A percentile compares a stretch with the other conserved stretches of the same genome.
These are phyloP conservation scores for Nakazawaea ishiwadae DNA, from an alignment of 805 yeast species.

Conservation along the genomic window DNA sequence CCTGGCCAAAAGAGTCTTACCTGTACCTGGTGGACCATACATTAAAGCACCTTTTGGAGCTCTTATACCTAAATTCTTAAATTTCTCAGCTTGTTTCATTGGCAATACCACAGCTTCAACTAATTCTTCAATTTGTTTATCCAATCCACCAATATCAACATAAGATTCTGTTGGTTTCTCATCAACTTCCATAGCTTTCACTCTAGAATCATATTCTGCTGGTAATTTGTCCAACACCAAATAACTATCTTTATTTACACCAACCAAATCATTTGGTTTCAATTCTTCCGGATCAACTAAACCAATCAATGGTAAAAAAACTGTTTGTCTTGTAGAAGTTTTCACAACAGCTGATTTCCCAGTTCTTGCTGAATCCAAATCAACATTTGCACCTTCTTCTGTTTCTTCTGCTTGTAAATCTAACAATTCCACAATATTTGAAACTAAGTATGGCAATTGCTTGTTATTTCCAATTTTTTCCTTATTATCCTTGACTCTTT, in stretches of 20 bases:
- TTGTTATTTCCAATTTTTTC: slow-evolving; percentile 94
- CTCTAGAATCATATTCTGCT: slow-evolving; percentile 95
- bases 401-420: slow-evolving; percentile 79
- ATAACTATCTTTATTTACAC: slow-evolving; percentile 96
- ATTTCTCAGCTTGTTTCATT: slow-evolving; percentile 97
- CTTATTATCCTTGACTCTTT: slow-evolving; percentile 90
- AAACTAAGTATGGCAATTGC: slow-evolving; percentile 93
- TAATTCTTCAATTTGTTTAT: slow-evolving; percentile 95
- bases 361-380: slow-evolving; percentile 81
- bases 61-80: slow-evolving; percentile 88
- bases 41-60: slow-evolving; percentile 98
- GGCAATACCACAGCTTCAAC: slow-evolving; percentile 98
- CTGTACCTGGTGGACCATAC: slow-evolving; percentile 99
- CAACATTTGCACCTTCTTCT: slow-evolving; percentile 94
- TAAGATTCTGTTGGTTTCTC: slow-evolving; percentile 98
- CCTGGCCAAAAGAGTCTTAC: slow-evolving; percentile 93
- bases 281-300: slow-evolving; percentile 86
- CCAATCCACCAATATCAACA: slow-evolving; percentile 96
- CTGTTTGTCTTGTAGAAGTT: slow-evolving; percentile 96
- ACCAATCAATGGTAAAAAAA: slow-evolving; percentile 92
- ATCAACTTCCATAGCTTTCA: slow-evolving; percentile 98
- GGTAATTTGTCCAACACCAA: slow-evolving; percentile 91
- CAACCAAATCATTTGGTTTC: slow-evolving; percentile 96
- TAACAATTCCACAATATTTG: slow-evolving; percentile 91
- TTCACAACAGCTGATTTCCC: slow-evolving; percentile 98